Conservation (phyloP, 225 moss, liverwort and hornwort species). For the Pseudisothecium myosuroides region DNA sequence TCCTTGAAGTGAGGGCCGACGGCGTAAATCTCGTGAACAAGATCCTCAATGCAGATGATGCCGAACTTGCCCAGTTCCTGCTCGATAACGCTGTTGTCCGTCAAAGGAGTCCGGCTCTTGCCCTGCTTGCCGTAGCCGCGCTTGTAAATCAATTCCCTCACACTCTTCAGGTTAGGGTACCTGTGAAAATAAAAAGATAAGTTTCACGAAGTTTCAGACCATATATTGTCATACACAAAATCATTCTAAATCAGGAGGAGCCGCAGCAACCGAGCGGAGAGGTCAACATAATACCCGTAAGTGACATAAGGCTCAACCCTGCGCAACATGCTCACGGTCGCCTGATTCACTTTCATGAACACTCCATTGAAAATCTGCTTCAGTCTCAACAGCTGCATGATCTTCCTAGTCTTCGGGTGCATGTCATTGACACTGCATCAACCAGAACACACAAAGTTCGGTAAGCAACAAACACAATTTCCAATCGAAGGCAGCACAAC, state of each 20-base stretch:
- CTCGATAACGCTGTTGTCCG: slow-evolving; percentile 10
- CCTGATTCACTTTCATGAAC: slow-evolving; percentile 68
- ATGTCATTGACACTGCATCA: slow-evolving; percentile 36
- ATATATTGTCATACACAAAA: not conserved
- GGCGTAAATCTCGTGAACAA: not conserved
- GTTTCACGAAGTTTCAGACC: not conserved
- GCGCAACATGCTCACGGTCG: slow-evolving; percentile 54
- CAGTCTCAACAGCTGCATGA: slow-evolving; percentile 46
- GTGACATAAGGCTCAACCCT: slow-evolving; percentile 63
- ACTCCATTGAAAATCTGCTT: slow-evolving; percentile 63
- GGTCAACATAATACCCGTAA: slow-evolving; percentile 20
- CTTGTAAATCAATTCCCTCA: slow-evolving; percentile 52
- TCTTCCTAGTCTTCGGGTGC: slow-evolving; percentile 59
- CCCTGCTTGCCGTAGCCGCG: slow-evolving; percentile 34
- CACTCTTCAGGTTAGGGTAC: slow-evolving; percentile 60
- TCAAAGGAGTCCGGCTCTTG: slow-evolving; percentile 26
- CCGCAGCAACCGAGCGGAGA: not conserved
- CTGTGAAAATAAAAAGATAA: not conserved
- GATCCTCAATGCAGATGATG: not conserved
- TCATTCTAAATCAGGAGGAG: not conserved
- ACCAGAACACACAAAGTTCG: not conserved
- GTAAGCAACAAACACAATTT: not conserved
- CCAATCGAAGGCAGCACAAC: not conserved
- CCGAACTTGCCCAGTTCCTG: slow-evolving; percentile 6
- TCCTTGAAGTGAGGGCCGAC: not conserved